A percentile compares a stretch with the other conserved stretches of the same genome.
Conservation (phyloP, 495 filamentous ascomycete species). For the Tetracladium setigerum region DNA sequence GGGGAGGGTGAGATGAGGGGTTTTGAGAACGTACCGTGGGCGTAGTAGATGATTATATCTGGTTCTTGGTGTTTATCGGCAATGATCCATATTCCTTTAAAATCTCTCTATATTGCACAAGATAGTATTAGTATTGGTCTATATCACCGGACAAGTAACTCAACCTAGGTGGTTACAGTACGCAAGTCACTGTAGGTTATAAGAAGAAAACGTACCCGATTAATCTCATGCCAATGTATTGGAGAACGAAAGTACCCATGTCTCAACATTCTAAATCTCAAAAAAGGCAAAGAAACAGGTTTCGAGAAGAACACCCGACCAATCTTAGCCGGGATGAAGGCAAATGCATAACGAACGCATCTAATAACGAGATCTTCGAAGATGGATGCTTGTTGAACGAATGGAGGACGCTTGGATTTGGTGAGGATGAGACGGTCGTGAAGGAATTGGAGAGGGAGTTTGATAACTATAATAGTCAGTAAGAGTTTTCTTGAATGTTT, state of each 20-base stretch:
- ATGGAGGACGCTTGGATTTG: conserved; percentile 40
- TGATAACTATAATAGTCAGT: conserved; percentile 35
- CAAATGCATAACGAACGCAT: conserved; percentile 70
- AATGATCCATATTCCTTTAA: conserved; percentile 57
- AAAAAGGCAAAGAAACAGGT: conserved; percentile 59
- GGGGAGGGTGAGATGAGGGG: background rate
- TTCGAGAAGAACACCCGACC: conserved; percentile 72
- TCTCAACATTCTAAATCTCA: conserved; percentile 63
- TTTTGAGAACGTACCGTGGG: conserved; percentile 47
- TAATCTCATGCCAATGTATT: conserved; percentile 52
- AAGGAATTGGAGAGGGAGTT: conserved; percentile 49
- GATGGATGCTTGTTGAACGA: conserved; percentile 52
- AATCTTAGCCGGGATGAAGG: conserved; percentile 54
- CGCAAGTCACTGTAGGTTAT: background rate
- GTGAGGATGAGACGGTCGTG: conserved; percentile 46
- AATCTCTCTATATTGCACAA: conserved; percentile 20
- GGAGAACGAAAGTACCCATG: conserved; percentile 57
- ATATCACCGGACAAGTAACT: too few relatives aligned
- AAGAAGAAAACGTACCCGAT: conserved; percentile 29
- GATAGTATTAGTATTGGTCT: too few relatives aligned
- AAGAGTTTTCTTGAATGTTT: background rate
- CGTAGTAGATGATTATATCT: conserved; percentile 66
- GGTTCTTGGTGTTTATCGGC: conserved; percentile 42
- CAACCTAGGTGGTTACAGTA: too few relatives aligned
- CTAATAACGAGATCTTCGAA: conserved; percentile 71